A percentile compares a stretch with the other conserved stretches of the same genome.
phyloP scores from a whole-genome alignment of 495 filamentous ascomycete species.

The Parmelia sp. region DNA sequence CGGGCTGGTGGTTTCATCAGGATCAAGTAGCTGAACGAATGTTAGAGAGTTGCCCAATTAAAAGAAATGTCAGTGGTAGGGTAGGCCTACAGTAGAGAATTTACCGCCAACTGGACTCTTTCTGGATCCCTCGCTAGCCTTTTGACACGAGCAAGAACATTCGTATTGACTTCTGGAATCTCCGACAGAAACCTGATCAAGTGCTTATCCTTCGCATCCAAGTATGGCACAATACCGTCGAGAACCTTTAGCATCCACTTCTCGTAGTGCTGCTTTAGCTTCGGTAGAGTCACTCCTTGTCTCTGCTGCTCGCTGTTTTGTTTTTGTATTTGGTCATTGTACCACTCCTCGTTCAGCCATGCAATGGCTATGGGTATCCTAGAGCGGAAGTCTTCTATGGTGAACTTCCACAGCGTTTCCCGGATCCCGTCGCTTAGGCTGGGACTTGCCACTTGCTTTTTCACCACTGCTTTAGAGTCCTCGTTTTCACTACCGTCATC shows the following conservation, averaged over 20 bases:
- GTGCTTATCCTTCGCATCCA: conserved; percentile 80
- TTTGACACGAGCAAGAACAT: conserved; percentile 68
- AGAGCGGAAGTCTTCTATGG: conserved; percentile 83
- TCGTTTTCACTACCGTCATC: conserved; percentile 35
- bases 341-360: conserved; percentile 98
- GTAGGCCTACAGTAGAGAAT: conserved; percentile 51
- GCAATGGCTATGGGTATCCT: conserved; percentile 79
- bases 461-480: conserved; percentile 23
- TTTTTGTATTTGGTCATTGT: conserved; percentile 68
- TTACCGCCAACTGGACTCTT: conserved; percentile 56
- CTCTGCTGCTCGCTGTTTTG: conserved; percentile 37
- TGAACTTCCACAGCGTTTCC: conserved; percentile 70
- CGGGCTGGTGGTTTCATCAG: conserved; percentile 80
- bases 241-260: conserved; percentile 72
- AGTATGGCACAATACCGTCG: conserved; percentile 79
- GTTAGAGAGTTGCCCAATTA: conserved; percentile 36
- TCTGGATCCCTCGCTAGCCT: conserved; percentile 84
- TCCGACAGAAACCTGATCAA: conserved; percentile 88
- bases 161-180: conserved; percentile 67
- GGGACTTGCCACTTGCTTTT: conserved; percentile 24
- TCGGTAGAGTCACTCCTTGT: conserved; percentile 34
- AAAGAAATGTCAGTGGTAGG: neutral
- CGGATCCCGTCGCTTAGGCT: conserved; percentile 63
- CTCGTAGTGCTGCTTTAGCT: conserved; percentile 57
- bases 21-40: conserved; percentile 59